Percentiles rank a stretch among this genome's conserved stretches.
Evolutionary conservation across 73 alveolate genomes (phyloP).

Genomic region (Paramecium biaurelia): DNA sequence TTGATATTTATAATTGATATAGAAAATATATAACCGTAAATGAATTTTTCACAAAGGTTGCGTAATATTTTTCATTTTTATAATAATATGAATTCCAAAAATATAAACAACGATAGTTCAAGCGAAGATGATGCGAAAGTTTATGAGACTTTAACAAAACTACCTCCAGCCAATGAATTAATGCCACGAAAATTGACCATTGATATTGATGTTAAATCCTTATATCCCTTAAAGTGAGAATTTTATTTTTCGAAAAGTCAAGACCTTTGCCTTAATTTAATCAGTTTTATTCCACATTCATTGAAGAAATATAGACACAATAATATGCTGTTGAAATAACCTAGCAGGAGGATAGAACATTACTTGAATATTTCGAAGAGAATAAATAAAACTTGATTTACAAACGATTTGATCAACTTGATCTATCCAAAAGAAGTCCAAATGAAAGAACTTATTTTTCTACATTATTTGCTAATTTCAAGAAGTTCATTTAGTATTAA

Average conservation of each 20-base stretch:
- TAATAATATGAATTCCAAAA: not conserved
- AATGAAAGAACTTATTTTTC: not conserved
- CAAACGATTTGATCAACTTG: slow-evolving; percentile 11
- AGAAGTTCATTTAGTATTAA: not conserved
- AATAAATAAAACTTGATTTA: slow-evolving; percentile 2
- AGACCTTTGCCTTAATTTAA: slow-evolving; percentile 34
- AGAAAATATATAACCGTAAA: not conserved
- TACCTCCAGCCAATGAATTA: slow-evolving; percentile 29
- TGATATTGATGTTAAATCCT: slow-evolving; percentile 22
- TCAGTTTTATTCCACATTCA: not conserved
- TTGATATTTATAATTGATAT: no score
- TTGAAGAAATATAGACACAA: not conserved
- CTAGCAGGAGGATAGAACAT: not conserved
- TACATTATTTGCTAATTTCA: not conserved
- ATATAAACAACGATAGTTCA: slow-evolving; percentile 24
- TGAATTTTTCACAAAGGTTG: not conserved
- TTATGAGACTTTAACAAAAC: not conserved
- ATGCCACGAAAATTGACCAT: slow-evolving; percentile 26
- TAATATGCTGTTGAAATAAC: not conserved
- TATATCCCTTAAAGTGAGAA: slow-evolving; percentile 15
- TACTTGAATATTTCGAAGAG: slow-evolving; percentile 19
- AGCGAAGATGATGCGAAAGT: slow-evolving; percentile 30
- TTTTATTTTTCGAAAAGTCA: slow-evolving; percentile 13
- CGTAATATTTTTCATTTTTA: not conserved
- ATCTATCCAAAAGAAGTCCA: not conserved